Evolutionary conservation across 1,284 basidiomycete species (phyloP).

Genomic region (Kalmanozyma brasiliensis): DNA sequence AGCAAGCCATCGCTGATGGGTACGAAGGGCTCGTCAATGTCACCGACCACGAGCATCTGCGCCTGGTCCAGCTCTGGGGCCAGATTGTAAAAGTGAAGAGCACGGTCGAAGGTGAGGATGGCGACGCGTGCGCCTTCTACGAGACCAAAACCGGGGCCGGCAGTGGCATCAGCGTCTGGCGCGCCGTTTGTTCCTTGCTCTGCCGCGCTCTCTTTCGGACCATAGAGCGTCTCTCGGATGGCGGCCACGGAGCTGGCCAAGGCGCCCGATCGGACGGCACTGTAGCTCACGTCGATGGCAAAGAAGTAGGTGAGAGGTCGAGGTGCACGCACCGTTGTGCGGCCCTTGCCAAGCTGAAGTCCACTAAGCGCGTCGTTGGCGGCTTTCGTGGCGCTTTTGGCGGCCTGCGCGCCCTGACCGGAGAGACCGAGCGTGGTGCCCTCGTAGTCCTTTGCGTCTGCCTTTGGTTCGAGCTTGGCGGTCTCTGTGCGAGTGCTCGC

Average conservation of each 20-base stretch:
- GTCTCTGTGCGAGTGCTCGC: slow-evolving; percentile 56
- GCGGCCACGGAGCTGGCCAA: slow-evolving; percentile 77
- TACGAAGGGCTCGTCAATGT: slow-evolving; percentile 89
- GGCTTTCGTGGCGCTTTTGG: slow-evolving; percentile 62
- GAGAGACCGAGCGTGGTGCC: slow-evolving; percentile 61
- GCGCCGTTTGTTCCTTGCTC: slow-evolving; percentile 39
- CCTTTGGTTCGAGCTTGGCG: slow-evolving; percentile 50
- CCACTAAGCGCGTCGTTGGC: slow-evolving; percentile 61
- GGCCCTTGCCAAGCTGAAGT: slow-evolving; percentile 59
- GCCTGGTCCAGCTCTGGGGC: slow-evolving; percentile 75
- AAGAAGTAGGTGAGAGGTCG: slow-evolving; percentile 83
- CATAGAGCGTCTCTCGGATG: slow-evolving; percentile 77
- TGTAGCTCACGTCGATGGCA: slow-evolving; percentile 84
- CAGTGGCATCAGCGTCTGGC: slow-evolving; percentile 29
- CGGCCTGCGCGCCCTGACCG: slow-evolving; percentile 58
- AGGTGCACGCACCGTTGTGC: slow-evolving; percentile 64
- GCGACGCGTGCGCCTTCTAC: slow-evolving; percentile 69
- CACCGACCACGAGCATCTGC: slow-evolving; percentile 85
- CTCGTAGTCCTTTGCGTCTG: slow-evolving; percentile 52
- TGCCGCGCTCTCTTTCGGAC: slow-evolving; percentile 44
- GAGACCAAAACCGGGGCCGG: slow-evolving; percentile 62
- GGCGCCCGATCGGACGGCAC: slow-evolving; percentile 79
- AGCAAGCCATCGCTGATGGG: slow-evolving; percentile 83
- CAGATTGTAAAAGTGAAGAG: slow-evolving; percentile 90
- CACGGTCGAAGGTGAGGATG: slow-evolving; percentile 84